These are phyloP conservation scores for Tagetes erecta DNA, from an alignment of 129 eudicot species.

Conservation along the genomic window DNA sequence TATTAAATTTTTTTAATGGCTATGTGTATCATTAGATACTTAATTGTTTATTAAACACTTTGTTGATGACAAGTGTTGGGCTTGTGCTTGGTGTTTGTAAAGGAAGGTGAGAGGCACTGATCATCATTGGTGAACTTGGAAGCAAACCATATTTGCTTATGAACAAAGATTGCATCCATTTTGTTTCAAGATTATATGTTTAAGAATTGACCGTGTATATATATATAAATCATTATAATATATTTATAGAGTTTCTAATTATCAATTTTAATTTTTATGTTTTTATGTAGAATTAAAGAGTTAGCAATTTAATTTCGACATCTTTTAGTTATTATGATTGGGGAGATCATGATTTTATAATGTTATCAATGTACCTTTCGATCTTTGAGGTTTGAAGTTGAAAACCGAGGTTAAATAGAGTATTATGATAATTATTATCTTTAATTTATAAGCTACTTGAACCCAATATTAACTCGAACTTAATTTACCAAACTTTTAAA, in stretches of 20 bases:
- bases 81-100: constrained; percentile 24
- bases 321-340: neutral
- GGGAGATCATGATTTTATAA: neutral
- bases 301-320: neutral
- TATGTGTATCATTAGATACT: neutral
- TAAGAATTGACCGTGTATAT: neutral
- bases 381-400: neutral
- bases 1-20: too few species aligned
- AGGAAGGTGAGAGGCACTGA: constrained; percentile 33
- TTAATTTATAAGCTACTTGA: neutral
- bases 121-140: constrained; percentile 31
- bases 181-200: constrained; percentile 1
- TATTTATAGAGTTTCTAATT: neutral
- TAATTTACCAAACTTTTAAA: too few species aligned
- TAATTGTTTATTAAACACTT: neutral
- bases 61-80: constrained; percentile 18
- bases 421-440: neutral
- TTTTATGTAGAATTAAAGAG: neutral
- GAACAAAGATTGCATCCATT: constrained; percentile 34
- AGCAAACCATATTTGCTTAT: constrained; percentile 35
- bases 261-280: neutral
- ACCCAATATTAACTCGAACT: neutral
- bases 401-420: neutral
- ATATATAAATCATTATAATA: neutral
- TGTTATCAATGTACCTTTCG: neutral